phyloP scores from a whole-genome alignment of 2,329 filamentous ascomycete genomes.

The Colletotrichum orchidophilum region DNA sequence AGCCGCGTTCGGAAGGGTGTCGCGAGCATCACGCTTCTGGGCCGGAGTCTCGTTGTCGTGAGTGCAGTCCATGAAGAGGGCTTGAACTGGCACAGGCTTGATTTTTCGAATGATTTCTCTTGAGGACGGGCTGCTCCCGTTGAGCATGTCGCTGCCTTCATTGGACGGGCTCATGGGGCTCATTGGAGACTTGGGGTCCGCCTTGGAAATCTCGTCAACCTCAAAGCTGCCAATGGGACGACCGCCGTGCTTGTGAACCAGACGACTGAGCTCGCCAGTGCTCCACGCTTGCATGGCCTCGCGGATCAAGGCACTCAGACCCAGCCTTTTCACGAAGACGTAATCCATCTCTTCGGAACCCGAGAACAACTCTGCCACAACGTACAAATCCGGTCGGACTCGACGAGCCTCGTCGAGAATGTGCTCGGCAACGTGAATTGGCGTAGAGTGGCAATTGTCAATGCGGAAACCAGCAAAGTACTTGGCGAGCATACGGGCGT shows the following conservation, averaged over 20 bases:
- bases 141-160: constrained; percentile 38
- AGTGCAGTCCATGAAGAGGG: constrained; percentile 98
- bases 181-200: constrained; percentile 53
- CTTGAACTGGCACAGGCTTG: constrained; percentile 88
- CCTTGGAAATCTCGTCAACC: constrained; percentile 82
- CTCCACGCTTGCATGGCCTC: constrained; percentile 99
- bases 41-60: constrained; percentile 98
- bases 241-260: constrained; percentile 93
- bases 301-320: constrained; percentile 89
- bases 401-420: constrained; percentile 93
- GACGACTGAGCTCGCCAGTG: constrained; percentile 87
- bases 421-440: constrained; percentile 92
- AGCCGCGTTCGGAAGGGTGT: constrained; percentile 93
- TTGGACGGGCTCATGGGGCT: constrained; percentile 43
- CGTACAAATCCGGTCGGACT: constrained; percentile 86
- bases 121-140: constrained; percentile 47
- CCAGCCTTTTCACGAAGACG: constrained; percentile 91
- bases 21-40: constrained; percentile 92
- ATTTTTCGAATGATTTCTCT: constrained; percentile 81
- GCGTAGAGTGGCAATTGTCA: constrained; percentile 97
- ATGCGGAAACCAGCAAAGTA: constrained; percentile 96
- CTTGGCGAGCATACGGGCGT: constrained; percentile 90
- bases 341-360: constrained; percentile 97
- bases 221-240: constrained; percentile 97
- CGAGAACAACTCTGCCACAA: constrained; percentile 95